Evolutionary conservation across 441 rosid genomes (phyloP), one percentile per base, ranked within the genome.

Genomic region (Codiaeum variegatum): DNA sequence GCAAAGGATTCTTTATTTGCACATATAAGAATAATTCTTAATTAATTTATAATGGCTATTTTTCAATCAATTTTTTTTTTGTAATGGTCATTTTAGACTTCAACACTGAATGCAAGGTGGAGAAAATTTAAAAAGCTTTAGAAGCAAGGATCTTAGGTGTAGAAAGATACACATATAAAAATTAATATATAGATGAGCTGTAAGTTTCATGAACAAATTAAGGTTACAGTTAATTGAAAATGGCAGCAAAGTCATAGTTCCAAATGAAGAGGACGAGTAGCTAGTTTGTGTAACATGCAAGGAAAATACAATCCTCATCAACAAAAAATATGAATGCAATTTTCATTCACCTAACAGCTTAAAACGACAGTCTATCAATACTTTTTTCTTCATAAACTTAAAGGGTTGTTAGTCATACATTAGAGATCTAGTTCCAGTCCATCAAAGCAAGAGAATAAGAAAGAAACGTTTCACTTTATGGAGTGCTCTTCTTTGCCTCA

Each of bases 311-410:
- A 67, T 76, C 71, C 28, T 15, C 56, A 59, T 51, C 52, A 29
- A 70, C 21, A 38, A 10, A 67, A 59, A 36, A 61, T 24, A 34
- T 64, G 72, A 71, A 61, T 75, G 72, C 55, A 54, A 49, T 70
- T 66, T 83, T 76, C 84, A 58, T 70, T 82, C 82, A 89, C 90
- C 88, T 82, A 86, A 86, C 90, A 10, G 58, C 32, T 44, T 75
- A 86, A 77, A 87, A 81, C 24, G 94, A 89, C 91, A 76, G 65
- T 72, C 70, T 87, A 88, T 84, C 89, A 63, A 10, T 61, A 66
- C 28, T 24, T 23, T 7, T 54, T 56, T 26, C 71, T 69, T 71
- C 82, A 78, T 74, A 72, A 76, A 66, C 56, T 24, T 64, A 64
- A 49, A 40, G 13, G 63, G 71, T 67, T 23, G 61, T 21, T 67